Conservation (phyloP, 73 alveolate genomes). For the Blepharisma stoltei region DNA sequence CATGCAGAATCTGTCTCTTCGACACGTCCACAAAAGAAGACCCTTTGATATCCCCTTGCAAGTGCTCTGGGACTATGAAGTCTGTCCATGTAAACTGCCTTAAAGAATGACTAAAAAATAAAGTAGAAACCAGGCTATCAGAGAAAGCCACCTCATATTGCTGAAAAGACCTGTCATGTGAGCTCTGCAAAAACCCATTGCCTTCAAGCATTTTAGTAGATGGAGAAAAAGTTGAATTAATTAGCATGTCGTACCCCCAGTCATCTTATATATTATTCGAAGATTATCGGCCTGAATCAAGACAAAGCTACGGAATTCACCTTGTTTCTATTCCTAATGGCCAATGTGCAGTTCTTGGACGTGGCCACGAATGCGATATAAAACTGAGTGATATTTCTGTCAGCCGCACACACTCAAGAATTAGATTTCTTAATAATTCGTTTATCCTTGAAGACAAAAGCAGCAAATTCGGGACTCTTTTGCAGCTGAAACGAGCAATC, state of each 20-base stretch:
- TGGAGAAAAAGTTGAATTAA: constrained; percentile 12
- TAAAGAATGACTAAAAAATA: constrained; percentile 73
- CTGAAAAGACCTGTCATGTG: constrained; percentile 80
- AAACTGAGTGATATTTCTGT: constrained; percentile 51
- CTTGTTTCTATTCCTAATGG: not conserved
- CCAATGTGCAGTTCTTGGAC: constrained; percentile 30
- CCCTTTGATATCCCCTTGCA: constrained; percentile 82
- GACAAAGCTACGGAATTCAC: not conserved
- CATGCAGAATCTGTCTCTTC: constrained; percentile 80
- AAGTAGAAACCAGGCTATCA: constrained; percentile 47
- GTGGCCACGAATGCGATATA: constrained; percentile 61
- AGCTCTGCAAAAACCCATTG: constrained; percentile 65
- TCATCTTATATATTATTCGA: not conserved
- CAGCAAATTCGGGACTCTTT: constrained; percentile 29
- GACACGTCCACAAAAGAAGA: constrained; percentile 53
- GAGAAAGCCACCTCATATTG: constrained; percentile 45
- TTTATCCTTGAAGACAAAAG: constrained; percentile 1
- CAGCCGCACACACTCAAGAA: constrained; percentile 38
- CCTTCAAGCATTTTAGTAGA: not conserved
- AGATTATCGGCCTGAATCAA: constrained; percentile 2
- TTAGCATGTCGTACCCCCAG: not conserved
- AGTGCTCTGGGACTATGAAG: constrained; percentile 88
- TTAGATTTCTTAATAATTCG: not conserved
- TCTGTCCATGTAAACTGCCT: constrained; percentile 76
- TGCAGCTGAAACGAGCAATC: not conserved